Conservation (phyloP, 495 filamentous ascomycete species). For the Talaromyces thailandensis region DNA sequence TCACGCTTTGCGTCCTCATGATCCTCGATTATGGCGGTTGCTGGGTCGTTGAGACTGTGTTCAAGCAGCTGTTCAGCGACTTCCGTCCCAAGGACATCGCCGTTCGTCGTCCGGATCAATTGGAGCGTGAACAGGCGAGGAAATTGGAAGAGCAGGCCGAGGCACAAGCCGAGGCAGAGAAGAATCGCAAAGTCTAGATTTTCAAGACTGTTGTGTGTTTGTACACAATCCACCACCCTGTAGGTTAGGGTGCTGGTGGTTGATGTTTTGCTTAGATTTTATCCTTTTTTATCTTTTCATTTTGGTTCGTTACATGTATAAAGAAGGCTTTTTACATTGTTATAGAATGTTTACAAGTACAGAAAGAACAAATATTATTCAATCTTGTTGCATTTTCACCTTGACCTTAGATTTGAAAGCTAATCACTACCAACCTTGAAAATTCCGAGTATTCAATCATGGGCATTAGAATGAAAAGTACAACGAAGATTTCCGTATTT, state of each 20-base stretch:
- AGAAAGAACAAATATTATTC: background rate
- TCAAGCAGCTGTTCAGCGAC: constrained; percentile 86
- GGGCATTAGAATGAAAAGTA: background rate
- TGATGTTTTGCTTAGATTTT: background rate
- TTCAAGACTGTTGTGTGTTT: background rate
- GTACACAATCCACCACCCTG: background rate
- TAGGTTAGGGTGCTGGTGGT: background rate
- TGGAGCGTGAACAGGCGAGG: constrained; percentile 62
- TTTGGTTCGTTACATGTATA: background rate
- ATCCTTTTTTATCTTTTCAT: background rate
- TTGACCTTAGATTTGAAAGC: background rate
- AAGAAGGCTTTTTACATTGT: background rate
- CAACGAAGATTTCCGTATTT: constrained; percentile 3
- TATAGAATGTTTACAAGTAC: background rate
- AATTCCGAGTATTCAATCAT: background rate
- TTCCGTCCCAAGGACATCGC: constrained; percentile 94
- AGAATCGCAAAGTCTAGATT: constrained; percentile 23
- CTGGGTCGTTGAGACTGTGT: constrained; percentile 77
- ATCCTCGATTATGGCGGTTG: constrained; percentile 80
- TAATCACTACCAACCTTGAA: background rate
- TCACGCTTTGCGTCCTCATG: constrained; percentile 78
- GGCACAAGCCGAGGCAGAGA: constrained; percentile 43
- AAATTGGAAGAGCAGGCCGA: constrained; percentile 37
- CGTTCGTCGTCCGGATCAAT: constrained; percentile 72
- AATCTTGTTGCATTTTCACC: background rate